Percentiles rank a stretch among this genome's conserved stretches.
phyloP scores from a whole-genome alignment of 805 yeast species.

The Yamadazyma insecticola region DNA sequence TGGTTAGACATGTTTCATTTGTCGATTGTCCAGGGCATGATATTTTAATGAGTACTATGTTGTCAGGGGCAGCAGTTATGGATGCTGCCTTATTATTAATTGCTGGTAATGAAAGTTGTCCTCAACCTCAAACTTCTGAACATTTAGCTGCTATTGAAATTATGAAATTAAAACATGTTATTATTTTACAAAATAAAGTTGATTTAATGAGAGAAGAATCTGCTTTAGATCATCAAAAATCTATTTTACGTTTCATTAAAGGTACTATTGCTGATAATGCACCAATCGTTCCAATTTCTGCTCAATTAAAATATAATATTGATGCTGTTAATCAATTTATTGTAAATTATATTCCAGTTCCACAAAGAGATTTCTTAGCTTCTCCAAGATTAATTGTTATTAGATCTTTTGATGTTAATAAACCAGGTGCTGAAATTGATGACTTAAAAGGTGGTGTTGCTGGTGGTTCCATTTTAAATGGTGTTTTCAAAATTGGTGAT shows the following conservation, averaged over 20 bases:
- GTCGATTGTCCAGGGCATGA: slow-evolving; percentile 99
- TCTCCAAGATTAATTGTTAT: slow-evolving; percentile 94
- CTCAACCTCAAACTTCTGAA: slow-evolving; percentile 99
- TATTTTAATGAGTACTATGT: slow-evolving; percentile 99
- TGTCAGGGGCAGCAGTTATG: slow-evolving; percentile 99
- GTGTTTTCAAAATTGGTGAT: slow-evolving; percentile 96
- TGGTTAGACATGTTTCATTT: slow-evolving; percentile 94
- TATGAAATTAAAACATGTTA: slow-evolving; percentile 96
- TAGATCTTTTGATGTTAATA: slow-evolving; percentile 97
- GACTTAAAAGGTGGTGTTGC: slow-evolving; percentile 99
- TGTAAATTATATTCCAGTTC: slow-evolving; percentile 93
- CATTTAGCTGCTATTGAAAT: slow-evolving; percentile 99
- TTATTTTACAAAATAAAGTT: slow-evolving; percentile 94
- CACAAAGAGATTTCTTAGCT: slow-evolving; percentile 90
- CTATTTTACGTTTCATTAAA: slow-evolving; percentile 85
- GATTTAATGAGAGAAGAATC: slow-evolving; percentile 97
- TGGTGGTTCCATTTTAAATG: slow-evolving; percentile 96
- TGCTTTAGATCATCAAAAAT: slow-evolving; percentile 92
- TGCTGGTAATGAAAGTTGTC: slow-evolving; percentile 99
- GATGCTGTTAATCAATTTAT: slow-evolving; percentile 98
- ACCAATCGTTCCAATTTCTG: slow-evolving; percentile 97
- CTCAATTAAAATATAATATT: slow-evolving; percentile 96
- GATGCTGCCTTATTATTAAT: slow-evolving; percentile 95
- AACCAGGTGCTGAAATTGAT: slow-evolving; percentile 96
- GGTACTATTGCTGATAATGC: slow-evolving; percentile 99